A percentile compares a stretch with the other conserved stretches of the same genome.
Evolutionary conservation across 768 basidiomycete genomes (phyloP).

Genomic region (Cubamyces lactineus): DNA sequence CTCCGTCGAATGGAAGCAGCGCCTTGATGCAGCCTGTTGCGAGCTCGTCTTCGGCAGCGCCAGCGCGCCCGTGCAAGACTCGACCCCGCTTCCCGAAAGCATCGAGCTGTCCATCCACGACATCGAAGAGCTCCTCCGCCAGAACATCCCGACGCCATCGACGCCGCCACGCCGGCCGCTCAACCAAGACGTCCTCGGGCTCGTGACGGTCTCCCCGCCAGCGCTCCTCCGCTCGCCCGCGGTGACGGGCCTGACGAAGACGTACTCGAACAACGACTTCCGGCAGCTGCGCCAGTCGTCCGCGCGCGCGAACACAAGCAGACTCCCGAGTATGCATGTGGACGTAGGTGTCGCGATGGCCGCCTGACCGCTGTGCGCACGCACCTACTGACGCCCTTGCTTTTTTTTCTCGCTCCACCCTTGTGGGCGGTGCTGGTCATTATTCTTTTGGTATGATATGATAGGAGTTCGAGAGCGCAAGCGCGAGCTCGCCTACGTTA

Average conservation of each 20-base stretch:
- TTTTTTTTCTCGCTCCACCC: not conserved
- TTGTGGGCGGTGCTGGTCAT: not conserved
- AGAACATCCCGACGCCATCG: slow-evolving; percentile 44
- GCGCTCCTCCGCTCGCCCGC: slow-evolving; percentile 72
- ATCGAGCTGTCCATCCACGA: slow-evolving; percentile 43
- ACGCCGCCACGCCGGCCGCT: slow-evolving; percentile 56
- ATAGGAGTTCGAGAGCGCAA: slow-evolving; percentile 40
- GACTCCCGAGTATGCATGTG: slow-evolving; percentile 85
- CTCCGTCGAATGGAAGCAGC: slow-evolving; percentile 32
- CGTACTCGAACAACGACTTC: slow-evolving; percentile 81
- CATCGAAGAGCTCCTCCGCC: slow-evolving; percentile 52
- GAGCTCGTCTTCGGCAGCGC: slow-evolving; percentile 27
- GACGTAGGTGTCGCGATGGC: slow-evolving; percentile 53
- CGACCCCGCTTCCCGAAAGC: slow-evolving; percentile 41
- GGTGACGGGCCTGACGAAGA: slow-evolving; percentile 81
- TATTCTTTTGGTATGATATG: slow-evolving; percentile 10
- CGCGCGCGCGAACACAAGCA: slow-evolving; percentile 80
- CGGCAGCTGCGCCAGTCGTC: slow-evolving; percentile 71
- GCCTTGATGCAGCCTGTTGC: slow-evolving; percentile 39
- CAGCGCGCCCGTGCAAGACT: slow-evolving; percentile 23
- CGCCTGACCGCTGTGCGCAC: slow-evolving; percentile 28
- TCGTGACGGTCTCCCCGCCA: slow-evolving; percentile 70
- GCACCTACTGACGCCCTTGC: slow-evolving; percentile 14
- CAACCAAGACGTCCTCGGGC: slow-evolving; percentile 61
- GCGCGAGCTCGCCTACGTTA: slow-evolving; percentile 35